Evolutionary conservation across 73 alveolate species (phyloP), one percentile per base, ranked within the genome.

Genomic region (Stentor coeruleus): DNA sequence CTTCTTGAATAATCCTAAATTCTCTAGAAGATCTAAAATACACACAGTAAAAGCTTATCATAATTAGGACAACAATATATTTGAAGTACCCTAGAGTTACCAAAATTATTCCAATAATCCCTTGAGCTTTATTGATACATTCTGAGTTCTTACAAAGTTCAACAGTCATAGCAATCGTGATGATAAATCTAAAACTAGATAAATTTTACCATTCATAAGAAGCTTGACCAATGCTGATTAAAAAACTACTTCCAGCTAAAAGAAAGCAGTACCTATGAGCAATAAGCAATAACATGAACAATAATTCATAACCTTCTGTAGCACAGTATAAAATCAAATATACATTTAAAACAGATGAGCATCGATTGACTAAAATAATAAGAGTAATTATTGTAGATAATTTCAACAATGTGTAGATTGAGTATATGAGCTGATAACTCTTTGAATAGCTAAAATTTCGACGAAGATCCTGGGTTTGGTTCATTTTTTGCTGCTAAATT

Each of bases 241-340:
- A 66, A 33, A 66, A 66, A 31, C 26, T 28, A 33, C n/a, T 28
- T 20, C 40, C 15, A 20, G 42, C 33, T 31, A 20, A 20, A 11
- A 20, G 79, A 1, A 66, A 66, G 1, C 79, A 26, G 79, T 26
- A 66, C 2, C 39, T 20, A 2, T 26, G 39, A 20, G 33, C n/a
- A 33, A 31, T 14, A 33, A 26, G 79, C 36, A 66, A 15, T 15
- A 66, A 1, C 0, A 20, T 1, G 1, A 33, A 26, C 1, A 66
- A 40, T 20, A 66, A 40, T 31, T 66, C 79, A 31, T 66, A 66
- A 2, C 42, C 79, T 66, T 66, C 79, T 66, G 39, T 33, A 20
- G 79, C 39, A 14, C 49, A 28, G 37, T 66, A 66, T 2, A 66
- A 31, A 66, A 66, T 66, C 39, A 33, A 66, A 2, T 66, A 66